Evolutionary conservation across 139 green algal species (phyloP).

Genomic region (Limnomonas spitsbergensis): DNA sequence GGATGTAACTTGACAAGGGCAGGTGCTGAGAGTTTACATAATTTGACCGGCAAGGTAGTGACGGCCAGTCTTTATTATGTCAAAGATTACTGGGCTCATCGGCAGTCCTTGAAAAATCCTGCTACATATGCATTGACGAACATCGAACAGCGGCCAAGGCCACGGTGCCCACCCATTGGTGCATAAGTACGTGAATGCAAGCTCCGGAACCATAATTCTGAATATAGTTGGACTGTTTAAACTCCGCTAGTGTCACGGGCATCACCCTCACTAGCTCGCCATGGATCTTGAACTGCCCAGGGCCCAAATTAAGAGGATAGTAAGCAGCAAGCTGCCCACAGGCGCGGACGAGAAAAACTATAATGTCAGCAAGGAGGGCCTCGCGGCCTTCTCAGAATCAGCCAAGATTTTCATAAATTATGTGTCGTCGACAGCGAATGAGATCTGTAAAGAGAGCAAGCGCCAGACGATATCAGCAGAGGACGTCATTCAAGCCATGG

Average conservation of each 20-base stretch:
- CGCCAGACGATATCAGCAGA: conserved; percentile 76
- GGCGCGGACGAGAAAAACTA: conserved; percentile 44
- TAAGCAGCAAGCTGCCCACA: conserved; percentile 69
- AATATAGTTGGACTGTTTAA: no score
- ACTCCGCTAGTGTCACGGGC: neutral
- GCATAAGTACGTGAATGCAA: neutral
- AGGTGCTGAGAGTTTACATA: no score
- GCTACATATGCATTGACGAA: neutral
- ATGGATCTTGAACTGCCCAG: conserved; percentile 64
- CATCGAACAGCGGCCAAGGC: neutral
- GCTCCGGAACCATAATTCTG: neutral
- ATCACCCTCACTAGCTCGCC: neutral
- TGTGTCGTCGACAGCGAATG: conserved; percentile 79
- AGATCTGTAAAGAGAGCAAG: conserved; percentile 76
- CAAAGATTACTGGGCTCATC: no score
- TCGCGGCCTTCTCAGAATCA: conserved; percentile 73
- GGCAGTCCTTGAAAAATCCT: conserved; percentile 2
- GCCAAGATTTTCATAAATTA: conserved; percentile 89
- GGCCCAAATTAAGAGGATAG: conserved; percentile 71
- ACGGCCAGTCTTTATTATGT: no score
- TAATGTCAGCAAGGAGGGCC: conserved; percentile 69
- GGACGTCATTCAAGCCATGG: conserved; percentile 74
- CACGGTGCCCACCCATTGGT: neutral
- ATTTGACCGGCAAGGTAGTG: no score
- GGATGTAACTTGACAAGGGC: no score